Evolutionary conservation across 2,329 filamentous ascomycete genomes (phyloP), one percentile per base, ranked within the genome.

Genomic region (Lecanosticta acicola): DNA sequence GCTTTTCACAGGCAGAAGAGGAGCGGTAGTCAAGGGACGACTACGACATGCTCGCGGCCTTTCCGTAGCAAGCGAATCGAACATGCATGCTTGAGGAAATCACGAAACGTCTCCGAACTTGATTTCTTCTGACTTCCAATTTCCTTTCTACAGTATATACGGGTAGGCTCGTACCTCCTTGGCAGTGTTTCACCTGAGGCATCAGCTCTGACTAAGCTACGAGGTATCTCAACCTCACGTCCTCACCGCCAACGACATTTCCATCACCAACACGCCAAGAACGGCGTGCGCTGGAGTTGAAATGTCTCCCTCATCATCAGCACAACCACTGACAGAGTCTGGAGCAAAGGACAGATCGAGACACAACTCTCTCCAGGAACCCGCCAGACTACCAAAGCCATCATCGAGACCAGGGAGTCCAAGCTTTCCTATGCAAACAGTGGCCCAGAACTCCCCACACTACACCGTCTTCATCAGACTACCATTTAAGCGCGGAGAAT

Each of bases 401-500:
- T 52, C 52, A 48, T 50, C 51, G 43, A 49, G 51, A 48, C 48
- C 49, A 34, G 36, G 36, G 16, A 47, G 43, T 34, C 51, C 51
- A 24, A 35, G 39, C 10, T 40, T 39, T 14, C 43, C 37, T 43
- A 32, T 24, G 7, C 39, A 38, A 24, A 40, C 21, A 16, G 20
- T 32, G 32, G 39, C 44, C 20, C 44, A 43, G 16, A 42, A 41
- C 10, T 18, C 32, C n/a, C 42, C 53, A 17, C 72, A 72, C 43
- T 78, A 69, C 65, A 94, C 87, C 11, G 83, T 94, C 49, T 87
- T 94, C 60, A 80, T 98, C 53, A 79, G 90, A 52, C 78, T 97
- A n/a, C 93, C 93, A 18, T 94, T 95, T 61, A 80, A 84, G 29
- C 80, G 93, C 46, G 85, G 85, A 33, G 81, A 86, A 59, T 98